phyloP scores from a whole-genome alignment of 78 protist genomes.

The Pelomyxa schiedti region DNA sequence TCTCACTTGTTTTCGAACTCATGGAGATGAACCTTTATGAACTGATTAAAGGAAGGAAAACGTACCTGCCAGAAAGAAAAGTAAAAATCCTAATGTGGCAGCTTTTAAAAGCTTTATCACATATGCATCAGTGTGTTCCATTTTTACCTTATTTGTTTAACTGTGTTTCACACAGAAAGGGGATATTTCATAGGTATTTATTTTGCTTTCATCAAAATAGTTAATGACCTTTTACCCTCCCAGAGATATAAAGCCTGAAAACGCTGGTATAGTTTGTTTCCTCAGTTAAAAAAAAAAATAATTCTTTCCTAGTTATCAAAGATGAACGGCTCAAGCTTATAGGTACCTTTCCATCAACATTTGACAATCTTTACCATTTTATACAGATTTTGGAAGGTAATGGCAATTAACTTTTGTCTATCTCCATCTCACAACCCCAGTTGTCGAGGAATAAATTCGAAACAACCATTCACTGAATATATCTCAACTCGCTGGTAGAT shows the following conservation, averaged over 20 bases:
- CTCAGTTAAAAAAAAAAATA: background rate
- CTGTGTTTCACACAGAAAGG: too few relatives aligned
- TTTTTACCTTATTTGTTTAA: too few relatives aligned
- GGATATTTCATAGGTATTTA: conserved; percentile 87
- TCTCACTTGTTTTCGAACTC: conserved; percentile 82
- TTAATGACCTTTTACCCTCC: too few relatives aligned
- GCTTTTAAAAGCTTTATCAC: conserved; percentile 62
- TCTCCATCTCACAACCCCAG: too few relatives aligned
- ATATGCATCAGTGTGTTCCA: conserved; percentile 57
- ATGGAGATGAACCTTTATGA: conserved; percentile 85
- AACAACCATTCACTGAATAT: conserved; percentile 87
- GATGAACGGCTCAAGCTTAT: conserved; percentile 67
- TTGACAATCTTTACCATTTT: too few relatives aligned
- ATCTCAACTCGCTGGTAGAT: conserved; percentile 87
- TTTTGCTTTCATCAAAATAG: too few relatives aligned
- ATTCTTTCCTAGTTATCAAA: conserved; percentile 32
- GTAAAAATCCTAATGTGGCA: conserved; percentile 56
- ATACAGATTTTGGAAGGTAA: conserved; percentile 87
- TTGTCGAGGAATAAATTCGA: conserved; percentile 70
- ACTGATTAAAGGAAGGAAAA: conserved; percentile 53
- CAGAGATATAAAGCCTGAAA: conserved; percentile 90
- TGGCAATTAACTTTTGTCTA: too few relatives aligned
- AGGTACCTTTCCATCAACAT: too few relatives aligned
- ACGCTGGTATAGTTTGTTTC: conserved; percentile 10
- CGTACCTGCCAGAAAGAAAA: conserved; percentile 32